These are phyloP conservation scores for Clonostachys rhizophaga DNA, from an alignment of 2,329 filamentous ascomycete species.

Conservation along the genomic window DNA sequence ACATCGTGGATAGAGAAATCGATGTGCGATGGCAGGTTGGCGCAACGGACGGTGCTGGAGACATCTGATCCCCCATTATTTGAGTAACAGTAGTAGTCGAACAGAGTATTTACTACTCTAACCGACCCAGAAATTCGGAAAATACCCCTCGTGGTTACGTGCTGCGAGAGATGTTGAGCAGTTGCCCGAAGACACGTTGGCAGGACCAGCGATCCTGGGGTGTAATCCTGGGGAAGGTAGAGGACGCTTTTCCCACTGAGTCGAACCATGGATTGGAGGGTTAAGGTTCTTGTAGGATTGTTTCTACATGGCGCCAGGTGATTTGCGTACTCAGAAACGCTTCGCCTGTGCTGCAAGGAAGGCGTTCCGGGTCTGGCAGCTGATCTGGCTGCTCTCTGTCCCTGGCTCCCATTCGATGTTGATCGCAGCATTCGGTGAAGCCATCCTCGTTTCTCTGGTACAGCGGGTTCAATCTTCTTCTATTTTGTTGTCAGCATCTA, in stretches of 20 bases:
- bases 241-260: conserved; percentile 59
- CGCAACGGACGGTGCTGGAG: conserved; percentile 51
- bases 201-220: conserved; percentile 50
- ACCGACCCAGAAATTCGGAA: conserved; percentile 60
- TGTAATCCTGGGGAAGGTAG: conserved; percentile 54
- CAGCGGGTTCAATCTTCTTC: conserved; percentile 11
- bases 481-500: conserved; percentile 1
- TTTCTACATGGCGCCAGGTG: conserved; percentile 35
- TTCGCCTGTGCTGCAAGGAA: conserved; percentile 33
- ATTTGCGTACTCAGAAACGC: conserved; percentile 49
- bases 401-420: conserved; percentile 6
- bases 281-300: conserved; percentile 41
- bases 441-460: conserved; percentile 26
- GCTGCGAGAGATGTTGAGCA: conserved; percentile 57
- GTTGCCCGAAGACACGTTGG: conserved; percentile 64
- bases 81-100: conserved; percentile 56
- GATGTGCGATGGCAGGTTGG: conserved; percentile 57
- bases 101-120: conserved; percentile 50
- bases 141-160: conserved; percentile 50
- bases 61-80: conserved; percentile 44
- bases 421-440: conserved; percentile 27
- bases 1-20: conserved; percentile 58
- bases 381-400: too few species aligned
- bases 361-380: neutral
- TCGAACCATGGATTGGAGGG: conserved; percentile 54